Base-by-base conservation (phyloP, 495 filamentous ascomycete species). In the Neurospora terricola region DNA sequence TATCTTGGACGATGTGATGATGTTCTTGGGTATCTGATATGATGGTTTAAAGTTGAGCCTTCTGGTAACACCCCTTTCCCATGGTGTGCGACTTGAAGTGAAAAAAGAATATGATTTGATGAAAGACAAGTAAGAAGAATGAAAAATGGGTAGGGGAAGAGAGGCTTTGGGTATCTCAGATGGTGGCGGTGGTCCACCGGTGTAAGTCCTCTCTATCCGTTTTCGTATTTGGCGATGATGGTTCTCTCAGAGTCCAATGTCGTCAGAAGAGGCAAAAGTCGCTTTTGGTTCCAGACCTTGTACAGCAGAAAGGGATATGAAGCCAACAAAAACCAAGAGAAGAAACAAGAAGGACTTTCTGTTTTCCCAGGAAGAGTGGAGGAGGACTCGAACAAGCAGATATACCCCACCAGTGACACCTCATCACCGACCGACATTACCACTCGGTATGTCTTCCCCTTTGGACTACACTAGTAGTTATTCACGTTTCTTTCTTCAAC, bases 1-100 rank as follows among this genome's bases (percentile, higher is more conserved):
- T 85, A 77, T 81, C 81, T 81, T 75, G 54, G 54, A 18, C 27
- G 27, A 34, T 66, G 27, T 66, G 54, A 18, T 66, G 6, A 34
- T 66, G 27, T 34, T 36, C 34, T 66, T 4, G 23, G 54, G 27
- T 66, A 9, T 66, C 9, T 18, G 54, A 16, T 9, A 4, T 27
- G 54, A 27, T 62, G 27, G 54, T 66, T 66, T 6, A 14, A 9
- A 9, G 12, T 16, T 9, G 27, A 66, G 6, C 34, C 5, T 2
- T 66, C 1, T 66, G 54, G 5, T 14, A 66, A 34, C 54, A 34
- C 54, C 1, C 12, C 54, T 66, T 66, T 16, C 27, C 54, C 54
- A 66, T 66, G 23, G 54, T 18, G 34, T 27, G 18, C 2, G 34
- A 5, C 7, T 36, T 12, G 12, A 34, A 62, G 12, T 34, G 14